These are phyloP conservation scores for Coriaria nepalensis DNA, from an alignment of 306 rosid genomes.

Conservation along the genomic window DNA sequence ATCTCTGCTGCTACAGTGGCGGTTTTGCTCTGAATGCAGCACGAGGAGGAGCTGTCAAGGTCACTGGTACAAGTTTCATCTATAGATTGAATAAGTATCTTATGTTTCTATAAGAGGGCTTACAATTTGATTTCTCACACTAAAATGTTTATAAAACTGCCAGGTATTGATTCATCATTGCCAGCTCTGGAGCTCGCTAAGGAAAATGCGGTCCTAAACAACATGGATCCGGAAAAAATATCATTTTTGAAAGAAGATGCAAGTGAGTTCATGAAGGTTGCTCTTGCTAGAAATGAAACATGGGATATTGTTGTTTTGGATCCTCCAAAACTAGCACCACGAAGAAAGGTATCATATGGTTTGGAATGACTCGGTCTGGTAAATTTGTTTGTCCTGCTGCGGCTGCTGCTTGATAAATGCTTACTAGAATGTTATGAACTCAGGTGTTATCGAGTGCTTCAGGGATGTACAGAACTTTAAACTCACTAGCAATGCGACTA, in stretches of 20 bases:
- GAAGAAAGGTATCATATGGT: conserved; percentile 44
- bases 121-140: neutral
- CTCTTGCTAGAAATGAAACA: conserved; percentile 53
- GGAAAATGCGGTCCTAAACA: conserved; percentile 67
- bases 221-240: conserved; percentile 56
- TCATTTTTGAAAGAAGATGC: conserved; percentile 70
- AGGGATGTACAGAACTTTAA: conserved; percentile 79
- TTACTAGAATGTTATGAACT: too few species aligned
- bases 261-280: conserved; percentile 62
- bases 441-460: conserved; percentile 74
- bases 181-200: conserved; percentile 78
- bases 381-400: too few species aligned
- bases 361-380: too few species aligned
- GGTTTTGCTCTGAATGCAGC: conserved; percentile 82
- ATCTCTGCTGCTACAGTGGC: conserved; percentile 90
- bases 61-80: conserved; percentile 45
- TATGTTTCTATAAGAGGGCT: too few species aligned
- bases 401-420: too few species aligned
- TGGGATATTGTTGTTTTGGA: conserved; percentile 83
- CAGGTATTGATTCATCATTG: conserved; percentile 68
- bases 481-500: conserved; percentile 77
- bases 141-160: neutral
- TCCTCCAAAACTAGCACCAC: conserved; percentile 92
- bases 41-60: conserved; percentile 64
- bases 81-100: neutral